Evolutionary conservation across 2,329 filamentous ascomycete genomes (phyloP), one percentile per base, ranked within the genome.

Genomic region (Pestalotiopsis sp.): DNA sequence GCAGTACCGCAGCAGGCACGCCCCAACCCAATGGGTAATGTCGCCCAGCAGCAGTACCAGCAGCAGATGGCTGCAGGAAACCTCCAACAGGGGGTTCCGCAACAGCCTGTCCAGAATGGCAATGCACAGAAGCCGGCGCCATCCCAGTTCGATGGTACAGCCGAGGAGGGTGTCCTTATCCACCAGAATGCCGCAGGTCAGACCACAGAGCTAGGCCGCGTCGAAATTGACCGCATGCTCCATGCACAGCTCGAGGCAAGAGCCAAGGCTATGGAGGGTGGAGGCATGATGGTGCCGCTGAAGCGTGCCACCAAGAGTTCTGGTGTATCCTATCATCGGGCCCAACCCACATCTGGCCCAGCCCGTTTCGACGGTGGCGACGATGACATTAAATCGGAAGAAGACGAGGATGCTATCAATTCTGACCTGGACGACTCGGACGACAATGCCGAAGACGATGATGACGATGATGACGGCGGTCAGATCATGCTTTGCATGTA

Each of bases 401-500:
- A 97, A 13, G 95, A 98, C 72, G 95, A 97, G 73, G 95, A 99
- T 79, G 96, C 95, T 1, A 99, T 99, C 83, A 99, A 99, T 80
- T 98, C 96, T 0, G 96, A 99, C 76, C 90, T 99, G 3, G 96
- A 99, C 78, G 96, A 99, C 77, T 90, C 95, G 0, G 95, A 98
- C 71, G 96, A 98, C 70, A 91, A 93, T 12, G 82, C 90, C 20
- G 91, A 93, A 38, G 94, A 96, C 27, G 93, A 95, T 27, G 93
- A 96, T 41, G 95, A 96, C 64, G 93, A 94, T 14, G 94, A 97
- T 70, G 95, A 97, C 58, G 89, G 91, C 45, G 91, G 92, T 1
- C 93, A 97, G 74, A 95, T 97, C 78, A 98, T 99, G 93, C 90
- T 99, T 56, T 99, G 96, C 85, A 98, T 97, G 79, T 99, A 99